A percentile compares a stretch with the other conserved stretches of the same genome.
Conservation (phyloP, 2,329 filamentous ascomycete species). For the Ascochyta rabiei region DNA sequence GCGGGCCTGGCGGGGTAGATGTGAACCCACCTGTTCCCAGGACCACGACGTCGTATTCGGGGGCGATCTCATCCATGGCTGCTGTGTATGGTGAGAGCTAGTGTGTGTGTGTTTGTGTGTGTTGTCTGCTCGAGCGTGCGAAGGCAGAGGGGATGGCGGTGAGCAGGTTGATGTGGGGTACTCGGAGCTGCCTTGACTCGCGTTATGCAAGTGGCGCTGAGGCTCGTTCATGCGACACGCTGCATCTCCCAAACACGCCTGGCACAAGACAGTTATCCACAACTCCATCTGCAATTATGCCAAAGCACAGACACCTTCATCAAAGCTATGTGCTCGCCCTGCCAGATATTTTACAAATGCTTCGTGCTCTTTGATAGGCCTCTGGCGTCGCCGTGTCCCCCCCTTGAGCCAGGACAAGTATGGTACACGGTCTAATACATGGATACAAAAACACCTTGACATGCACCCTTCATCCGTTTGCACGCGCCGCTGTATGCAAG, state of each 20-base stretch:
- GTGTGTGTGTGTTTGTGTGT: conserved; percentile 28
- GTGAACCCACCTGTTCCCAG: conserved; percentile 84
- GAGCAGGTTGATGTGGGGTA: conserved; percentile 33
- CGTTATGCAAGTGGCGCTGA: conserved; percentile 27
- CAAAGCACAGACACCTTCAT: conserved; percentile 16
- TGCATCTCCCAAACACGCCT: conserved; percentile 11
- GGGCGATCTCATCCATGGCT: conserved; percentile 95
- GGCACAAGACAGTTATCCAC: conserved; percentile 17
- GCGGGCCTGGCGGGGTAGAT: conserved; percentile 47
- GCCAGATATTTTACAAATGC: conserved; percentile 17
- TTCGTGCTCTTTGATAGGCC: neutral
- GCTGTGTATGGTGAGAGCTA: conserved; percentile 19
- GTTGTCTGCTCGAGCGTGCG: conserved; percentile 29
- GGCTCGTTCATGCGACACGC: conserved; percentile 16
- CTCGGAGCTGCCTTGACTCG: conserved; percentile 41
- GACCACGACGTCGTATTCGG: conserved; percentile 98
- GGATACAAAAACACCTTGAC: conserved; percentile 3
- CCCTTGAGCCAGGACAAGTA: conserved; percentile 6
- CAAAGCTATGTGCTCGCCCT: conserved; percentile 19
- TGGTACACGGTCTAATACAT: conserved; percentile 19
- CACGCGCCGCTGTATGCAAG: neutral
- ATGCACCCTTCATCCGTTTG: neutral
- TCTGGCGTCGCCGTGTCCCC: neutral
- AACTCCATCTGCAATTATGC: conserved; percentile 10
- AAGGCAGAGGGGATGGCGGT: conserved; percentile 33